A percentile compares a stretch with the other conserved stretches of the same genome.
Evolutionary conservation across 2,329 filamentous ascomycete genomes (phyloP).

Genomic region (Nothomitra cinnamomea): DNA sequence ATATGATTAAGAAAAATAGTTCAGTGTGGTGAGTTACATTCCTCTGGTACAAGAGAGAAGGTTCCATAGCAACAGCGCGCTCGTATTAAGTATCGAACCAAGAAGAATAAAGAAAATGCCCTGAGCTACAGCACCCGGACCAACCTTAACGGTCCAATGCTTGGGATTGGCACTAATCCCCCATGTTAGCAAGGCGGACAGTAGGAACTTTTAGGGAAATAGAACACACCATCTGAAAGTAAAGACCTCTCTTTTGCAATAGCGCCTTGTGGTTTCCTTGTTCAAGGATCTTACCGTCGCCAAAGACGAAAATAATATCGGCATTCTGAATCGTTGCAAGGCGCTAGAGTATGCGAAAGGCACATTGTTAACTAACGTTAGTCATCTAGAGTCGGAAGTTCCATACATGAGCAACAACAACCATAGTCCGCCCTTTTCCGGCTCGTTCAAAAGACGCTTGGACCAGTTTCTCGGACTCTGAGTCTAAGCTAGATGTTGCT

Average conservation of each 20-base stretch:
- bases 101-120: too few relatives aligned
- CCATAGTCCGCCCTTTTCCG: constrained; percentile 31
- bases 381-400: constrained; percentile 78
- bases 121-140: too few relatives aligned
- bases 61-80: too few relatives aligned
- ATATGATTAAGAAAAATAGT: too few relatives aligned
- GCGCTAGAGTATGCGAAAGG: constrained; percentile 25
- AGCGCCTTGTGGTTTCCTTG: constrained; percentile 77
- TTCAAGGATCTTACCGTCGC: constrained; percentile 65
- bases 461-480: constrained; percentile 27
- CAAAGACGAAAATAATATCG: constrained; percentile 92
- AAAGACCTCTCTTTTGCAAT: background rate
- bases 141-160: too few relatives aligned
- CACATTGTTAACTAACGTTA: too few relatives aligned
- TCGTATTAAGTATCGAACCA: too few relatives aligned
- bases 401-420: constrained; percentile 38
- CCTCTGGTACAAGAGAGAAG: too few relatives aligned
- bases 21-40: too few relatives aligned
- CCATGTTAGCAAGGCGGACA: too few relatives aligned
- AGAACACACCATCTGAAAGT: background rate
- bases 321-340: constrained; percentile 87
- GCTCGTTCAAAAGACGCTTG: constrained; percentile 29
- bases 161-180: too few relatives aligned
- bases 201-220: too few relatives aligned
- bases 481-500: constrained; percentile 33